Conservation (phyloP, 345 rosid species). For the Sisymbrium irio region DNA sequence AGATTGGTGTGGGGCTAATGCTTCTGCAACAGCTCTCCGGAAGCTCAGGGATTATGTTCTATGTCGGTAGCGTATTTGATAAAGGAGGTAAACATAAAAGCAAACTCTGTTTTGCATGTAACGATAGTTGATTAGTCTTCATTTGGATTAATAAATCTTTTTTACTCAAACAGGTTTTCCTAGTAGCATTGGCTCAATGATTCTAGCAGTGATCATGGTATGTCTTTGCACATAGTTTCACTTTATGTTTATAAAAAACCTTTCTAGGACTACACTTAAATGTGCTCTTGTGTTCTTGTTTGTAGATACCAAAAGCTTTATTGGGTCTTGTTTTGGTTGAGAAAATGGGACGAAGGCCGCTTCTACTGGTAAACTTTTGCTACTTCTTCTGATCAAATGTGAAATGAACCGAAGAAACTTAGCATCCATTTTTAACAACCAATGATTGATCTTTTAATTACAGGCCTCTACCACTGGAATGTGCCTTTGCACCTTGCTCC, state of each 20-base stretch:
- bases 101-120: background rate
- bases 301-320: conserved; percentile 35
- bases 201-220: conserved; percentile 45
- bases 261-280: background rate
- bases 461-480: conserved; percentile 54
- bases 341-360: conserved; percentile 49
- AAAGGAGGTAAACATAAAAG: conserved; percentile 42
- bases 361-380: conserved; percentile 38
- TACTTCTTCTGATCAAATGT: background rate
- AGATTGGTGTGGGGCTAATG: conserved; percentile 60
- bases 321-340: conserved; percentile 39
- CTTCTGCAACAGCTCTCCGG: conserved; percentile 50
- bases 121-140: background rate
- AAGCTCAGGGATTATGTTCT: conserved; percentile 32
- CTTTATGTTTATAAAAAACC: background rate
- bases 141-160: background rate
- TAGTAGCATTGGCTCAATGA: conserved; percentile 37
- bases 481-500: conserved; percentile 38
- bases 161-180: conserved; percentile 37
- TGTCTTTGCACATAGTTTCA: background rate
- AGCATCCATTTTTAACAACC: conserved; percentile 8
- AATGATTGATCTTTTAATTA: background rate
- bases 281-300: background rate
- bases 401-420: background rate
- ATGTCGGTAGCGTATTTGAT: conserved; percentile 38